Base-by-base conservation (phyloP, 2,329 filamentous ascomycete genomes). In the Arthrobotrys sinensis region DNA sequence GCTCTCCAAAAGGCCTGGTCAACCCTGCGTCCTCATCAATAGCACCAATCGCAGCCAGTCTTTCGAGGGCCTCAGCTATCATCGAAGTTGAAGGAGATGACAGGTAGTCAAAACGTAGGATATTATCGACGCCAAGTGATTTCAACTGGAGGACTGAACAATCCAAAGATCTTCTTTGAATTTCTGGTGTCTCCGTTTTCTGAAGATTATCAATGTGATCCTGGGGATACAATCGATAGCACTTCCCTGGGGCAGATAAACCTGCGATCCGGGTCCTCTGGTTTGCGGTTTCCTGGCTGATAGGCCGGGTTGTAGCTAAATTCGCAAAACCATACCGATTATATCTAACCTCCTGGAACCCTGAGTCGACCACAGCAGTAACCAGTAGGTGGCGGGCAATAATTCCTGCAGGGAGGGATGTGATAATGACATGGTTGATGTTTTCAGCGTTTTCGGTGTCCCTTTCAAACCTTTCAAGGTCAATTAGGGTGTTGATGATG, bases 51-150 rank as follows among this genome's bases (percentile, higher is more conserved):
- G 93, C 92, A 84, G 91, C 97, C 3, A 99, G 88, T 2, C 97
- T 87, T 84, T 98, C 95, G 1, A 97, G 88, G 0, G 93, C 96
- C 79, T 94, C 93, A 50, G 92, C 90, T 84, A 98, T 89, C 34
- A 97, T 89, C 81, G 95, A 91, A 0, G 94, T 90, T 0, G 96
- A 94, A 10, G 96, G 96, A 1, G 93, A 87, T 2, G 93, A 95
- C 64, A 97, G 86, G 83, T 95, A 99, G 82, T 94, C 91, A 83
- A 98, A 99, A 3, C 93, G 91, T 4, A 93, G 90, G 38, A 98
- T 91, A 81, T 99, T 98, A 84, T 97, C 94, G 80, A 98, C 96
- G 0, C 96, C 96, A 0, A 99, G 87, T 0, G 96, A 95, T 85
- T 98, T 97, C 45, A 99, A 90, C 82, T 98, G 95, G 50, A 99